Conservation (phyloP, 2,329 filamentous ascomycete genomes). For the Lecanicillium sp. region DNA sequence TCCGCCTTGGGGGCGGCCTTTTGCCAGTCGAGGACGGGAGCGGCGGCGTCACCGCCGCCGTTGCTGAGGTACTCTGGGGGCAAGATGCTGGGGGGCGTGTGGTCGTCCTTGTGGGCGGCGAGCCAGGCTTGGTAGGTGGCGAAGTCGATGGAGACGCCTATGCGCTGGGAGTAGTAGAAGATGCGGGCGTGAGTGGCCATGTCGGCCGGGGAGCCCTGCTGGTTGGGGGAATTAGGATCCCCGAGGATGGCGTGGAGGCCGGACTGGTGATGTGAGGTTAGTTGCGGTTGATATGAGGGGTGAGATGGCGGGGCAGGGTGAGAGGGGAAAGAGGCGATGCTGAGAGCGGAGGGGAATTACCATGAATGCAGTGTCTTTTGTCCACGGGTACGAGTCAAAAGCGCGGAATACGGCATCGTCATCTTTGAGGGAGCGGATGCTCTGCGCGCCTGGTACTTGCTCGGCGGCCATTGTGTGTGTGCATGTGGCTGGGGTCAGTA, state of each 20-base stretch:
- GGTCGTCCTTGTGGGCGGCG: conserved; percentile 24
- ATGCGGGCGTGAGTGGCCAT: conserved; percentile 60
- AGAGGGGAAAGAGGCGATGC: not conserved
- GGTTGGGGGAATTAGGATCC: conserved; percentile 35
- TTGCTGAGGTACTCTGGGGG: conserved; percentile 27
- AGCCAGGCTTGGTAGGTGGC: conserved; percentile 62
- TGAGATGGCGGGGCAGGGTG: not conserved
- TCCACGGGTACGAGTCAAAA: conserved; percentile 63
- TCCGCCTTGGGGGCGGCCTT: conserved; percentile 42
- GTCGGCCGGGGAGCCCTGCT: conserved; percentile 45
- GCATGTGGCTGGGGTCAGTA: not conserved
- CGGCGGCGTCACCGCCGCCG: conserved; percentile 6
- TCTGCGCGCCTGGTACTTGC: conserved; percentile 26
- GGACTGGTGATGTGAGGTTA: conserved; percentile 30
- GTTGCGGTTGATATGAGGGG: not conserved
- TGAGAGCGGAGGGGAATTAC: conserved; percentile 30
- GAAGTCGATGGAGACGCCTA: conserved; percentile 55
- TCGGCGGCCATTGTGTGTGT: conserved; percentile 17
- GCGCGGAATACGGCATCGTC: conserved; percentile 47
- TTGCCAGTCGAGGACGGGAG: conserved; percentile 39
- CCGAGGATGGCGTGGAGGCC: conserved; percentile 61
- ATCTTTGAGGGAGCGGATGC: conserved; percentile 34
- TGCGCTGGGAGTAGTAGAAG: conserved; percentile 57
- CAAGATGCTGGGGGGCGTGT: conserved; percentile 30
- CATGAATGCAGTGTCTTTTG: conserved; percentile 61